Evolutionary conservation across 305 asterid genomes (phyloP).

Genomic region (Fraxinus nigra): DNA sequence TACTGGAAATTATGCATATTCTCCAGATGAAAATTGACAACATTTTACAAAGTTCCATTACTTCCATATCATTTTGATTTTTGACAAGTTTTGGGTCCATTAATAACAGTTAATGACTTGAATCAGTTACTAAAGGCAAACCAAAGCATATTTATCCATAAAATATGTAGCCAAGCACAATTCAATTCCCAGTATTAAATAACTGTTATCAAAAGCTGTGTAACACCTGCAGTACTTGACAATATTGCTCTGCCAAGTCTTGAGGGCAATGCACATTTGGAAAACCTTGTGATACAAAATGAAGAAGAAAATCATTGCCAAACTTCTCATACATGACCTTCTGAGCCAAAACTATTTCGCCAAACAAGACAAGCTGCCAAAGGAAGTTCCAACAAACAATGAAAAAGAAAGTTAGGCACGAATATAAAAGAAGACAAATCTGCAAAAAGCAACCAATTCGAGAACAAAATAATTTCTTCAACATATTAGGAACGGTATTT

Average conservation of each 20-base stretch:
- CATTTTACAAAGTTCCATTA: not conserved
- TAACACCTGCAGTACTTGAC: slow-evolving; percentile 82
- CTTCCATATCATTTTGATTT: not conserved
- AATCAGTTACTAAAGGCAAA: not conserved
- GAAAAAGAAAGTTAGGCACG: not conserved
- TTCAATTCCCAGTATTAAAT: not conserved
- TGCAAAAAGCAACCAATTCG: not conserved
- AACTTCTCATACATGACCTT: slow-evolving; percentile 86
- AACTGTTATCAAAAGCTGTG: not conserved
- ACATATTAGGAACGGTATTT: not conserved
- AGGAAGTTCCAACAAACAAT: slow-evolving; percentile 13
- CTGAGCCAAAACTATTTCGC: slow-evolving; percentile 89
- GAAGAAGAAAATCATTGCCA: slow-evolving; percentile 72
- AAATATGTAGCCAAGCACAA: not conserved
- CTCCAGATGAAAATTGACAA: not conserved
- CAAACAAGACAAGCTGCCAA: slow-evolving; percentile 64
- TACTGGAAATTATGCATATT: not conserved
- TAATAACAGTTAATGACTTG: not conserved
- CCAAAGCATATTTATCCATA: not conserved
- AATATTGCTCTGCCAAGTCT: slow-evolving; percentile 79
- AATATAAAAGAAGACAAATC: not conserved
- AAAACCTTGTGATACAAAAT: slow-evolving; percentile 67
- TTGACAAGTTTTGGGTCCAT: not conserved
- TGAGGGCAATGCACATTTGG: slow-evolving; percentile 69
- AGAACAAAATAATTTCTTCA: not conserved